These are phyloP conservation scores for Rhinocladiella mackenziei DNA, from an alignment of 2,329 filamentous ascomycete genomes.

Conservation along the genomic window DNA sequence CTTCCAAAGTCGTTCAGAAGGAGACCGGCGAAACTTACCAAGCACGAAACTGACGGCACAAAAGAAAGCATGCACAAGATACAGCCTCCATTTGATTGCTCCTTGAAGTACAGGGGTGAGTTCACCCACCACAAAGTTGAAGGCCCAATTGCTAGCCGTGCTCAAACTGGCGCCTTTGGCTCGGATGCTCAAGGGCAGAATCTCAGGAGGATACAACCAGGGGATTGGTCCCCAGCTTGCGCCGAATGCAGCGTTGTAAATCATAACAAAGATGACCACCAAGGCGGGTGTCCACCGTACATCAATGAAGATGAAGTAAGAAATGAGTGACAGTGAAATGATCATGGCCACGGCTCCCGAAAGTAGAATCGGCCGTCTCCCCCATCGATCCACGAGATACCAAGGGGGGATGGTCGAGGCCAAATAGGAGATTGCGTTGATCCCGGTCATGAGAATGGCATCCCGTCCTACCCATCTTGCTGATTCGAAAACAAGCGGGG, in stretches of 20 bases:
- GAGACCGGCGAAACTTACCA: slow-evolving; percentile 61
- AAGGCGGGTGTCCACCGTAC: slow-evolving; percentile 71
- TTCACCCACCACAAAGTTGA: slow-evolving; percentile 95
- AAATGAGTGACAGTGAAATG: slow-evolving; percentile 80
- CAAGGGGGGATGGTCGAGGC: slow-evolving; percentile 90
- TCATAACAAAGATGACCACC: slow-evolving; percentile 93
- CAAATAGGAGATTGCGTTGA: slow-evolving; percentile 89
- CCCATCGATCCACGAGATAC: slow-evolving; percentile 93
- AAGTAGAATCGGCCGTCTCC: slow-evolving; percentile 81
- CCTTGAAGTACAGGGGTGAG: slow-evolving; percentile 92
- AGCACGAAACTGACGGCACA: slow-evolving; percentile 93
- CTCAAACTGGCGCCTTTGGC: slow-evolving; percentile 96
- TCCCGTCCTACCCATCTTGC: slow-evolving; percentile 91
- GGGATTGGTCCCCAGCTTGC: slow-evolving; percentile 98
- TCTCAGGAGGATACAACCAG: slow-evolving; percentile 98
- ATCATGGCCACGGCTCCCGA: slow-evolving; percentile 88
- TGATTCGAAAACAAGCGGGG: slow-evolving; percentile 91
- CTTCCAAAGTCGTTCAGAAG: background rate
- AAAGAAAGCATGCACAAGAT: slow-evolving; percentile 94
- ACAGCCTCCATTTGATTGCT: slow-evolving; percentile 87
- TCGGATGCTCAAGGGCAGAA: slow-evolving; percentile 90
- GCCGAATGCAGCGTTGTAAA: slow-evolving; percentile 96
- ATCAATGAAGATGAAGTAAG: slow-evolving; percentile 91
- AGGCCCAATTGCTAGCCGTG: slow-evolving; percentile 95
- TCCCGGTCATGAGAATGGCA: slow-evolving; percentile 93